Conservation (phyloP, 352 stramenopile species). For the Globisporangium radiosum region DNA sequence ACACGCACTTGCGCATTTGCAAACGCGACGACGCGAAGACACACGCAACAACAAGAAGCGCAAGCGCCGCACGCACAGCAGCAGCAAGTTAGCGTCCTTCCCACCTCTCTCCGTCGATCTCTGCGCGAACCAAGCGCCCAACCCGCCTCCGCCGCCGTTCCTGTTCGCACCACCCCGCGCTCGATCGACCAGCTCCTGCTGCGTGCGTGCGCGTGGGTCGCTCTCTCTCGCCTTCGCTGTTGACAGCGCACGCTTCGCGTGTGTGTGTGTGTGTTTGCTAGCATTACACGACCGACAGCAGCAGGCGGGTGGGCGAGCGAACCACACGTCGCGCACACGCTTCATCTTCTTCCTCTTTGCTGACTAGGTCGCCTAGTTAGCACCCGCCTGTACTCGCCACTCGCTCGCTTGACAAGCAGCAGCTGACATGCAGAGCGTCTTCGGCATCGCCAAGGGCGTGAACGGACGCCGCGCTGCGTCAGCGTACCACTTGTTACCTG, state of each 20-base stretch:
- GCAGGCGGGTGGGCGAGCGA: not conserved
- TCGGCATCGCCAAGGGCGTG: constrained; percentile 63
- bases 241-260: not conserved
- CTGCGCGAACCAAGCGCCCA: too few relatives aligned
- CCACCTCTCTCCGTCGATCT: too few relatives aligned
- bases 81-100: too few relatives aligned
- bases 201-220: not conserved
- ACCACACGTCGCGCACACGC: not conserved
- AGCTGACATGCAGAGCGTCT: constrained; percentile 40
- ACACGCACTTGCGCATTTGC: not conserved
- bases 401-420: not conserved
- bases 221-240: not conserved
- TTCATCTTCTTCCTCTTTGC: too few relatives aligned
- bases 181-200: not conserved
- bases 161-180: not conserved
- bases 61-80: too few relatives aligned
- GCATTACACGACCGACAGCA: not conserved
- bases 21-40: not conserved
- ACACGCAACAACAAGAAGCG: not conserved
- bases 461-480: constrained; percentile 52
- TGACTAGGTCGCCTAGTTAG: too few relatives aligned
- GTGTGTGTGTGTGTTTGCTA: not conserved
- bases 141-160: not conserved
- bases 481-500: constrained; percentile 37
- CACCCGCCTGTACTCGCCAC: not conserved